Percentiles rank a stretch among this genome's conserved stretches.
Conservation (phyloP, 1,284 basidiomycete species). For the Pseudozyma hubeiensis region DNA sequence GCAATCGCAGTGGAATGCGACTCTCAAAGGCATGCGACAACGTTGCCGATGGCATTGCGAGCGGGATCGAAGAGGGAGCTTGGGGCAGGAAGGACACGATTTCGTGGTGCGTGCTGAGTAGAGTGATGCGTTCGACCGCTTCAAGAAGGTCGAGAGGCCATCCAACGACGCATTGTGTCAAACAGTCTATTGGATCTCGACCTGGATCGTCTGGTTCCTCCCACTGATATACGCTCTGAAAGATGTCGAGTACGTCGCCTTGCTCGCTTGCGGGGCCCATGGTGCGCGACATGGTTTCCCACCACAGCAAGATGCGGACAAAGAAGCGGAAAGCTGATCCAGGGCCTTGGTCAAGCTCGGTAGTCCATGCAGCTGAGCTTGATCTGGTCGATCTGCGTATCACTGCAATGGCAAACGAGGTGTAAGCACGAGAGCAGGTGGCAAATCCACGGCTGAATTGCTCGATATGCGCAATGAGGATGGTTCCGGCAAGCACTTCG, state of each 20-base stretch:
- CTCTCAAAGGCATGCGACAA: conserved; percentile 18
- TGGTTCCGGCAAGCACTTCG: conserved; percentile 25
- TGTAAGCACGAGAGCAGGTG: conserved; percentile 8
- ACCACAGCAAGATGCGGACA: conserved; percentile 27
- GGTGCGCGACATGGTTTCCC: conserved; percentile 34
- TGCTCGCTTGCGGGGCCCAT: conserved; percentile 23
- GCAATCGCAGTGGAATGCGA: conserved; percentile 4
- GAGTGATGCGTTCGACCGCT: conserved; percentile 18
- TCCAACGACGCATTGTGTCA: conserved; percentile 25
- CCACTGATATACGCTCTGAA: conserved; percentile 23
- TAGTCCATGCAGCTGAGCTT: background rate
- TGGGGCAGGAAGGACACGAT: conserved; percentile 7
- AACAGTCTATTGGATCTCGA: conserved; percentile 15
- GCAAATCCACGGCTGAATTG: conserved; percentile 33
- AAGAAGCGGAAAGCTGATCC: conserved; percentile 29
- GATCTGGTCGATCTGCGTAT: conserved; percentile 7
- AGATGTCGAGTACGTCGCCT: conserved; percentile 10
- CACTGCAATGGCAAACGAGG: conserved; percentile 1
- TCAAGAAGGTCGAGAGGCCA: conserved; percentile 39
- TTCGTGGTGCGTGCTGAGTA: conserved; percentile 1
- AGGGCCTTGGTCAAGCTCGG: conserved; percentile 14
- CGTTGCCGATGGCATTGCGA: conserved; percentile 13
- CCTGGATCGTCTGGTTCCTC: conserved; percentile 2
- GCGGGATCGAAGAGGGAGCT: conserved; percentile 5
- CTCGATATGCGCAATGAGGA: conserved; percentile 32